Evolutionary conservation across 306 rosid species (phyloP), one percentile per base, ranked within the genome.

Genomic region (Pyrus pyrifolia): DNA sequence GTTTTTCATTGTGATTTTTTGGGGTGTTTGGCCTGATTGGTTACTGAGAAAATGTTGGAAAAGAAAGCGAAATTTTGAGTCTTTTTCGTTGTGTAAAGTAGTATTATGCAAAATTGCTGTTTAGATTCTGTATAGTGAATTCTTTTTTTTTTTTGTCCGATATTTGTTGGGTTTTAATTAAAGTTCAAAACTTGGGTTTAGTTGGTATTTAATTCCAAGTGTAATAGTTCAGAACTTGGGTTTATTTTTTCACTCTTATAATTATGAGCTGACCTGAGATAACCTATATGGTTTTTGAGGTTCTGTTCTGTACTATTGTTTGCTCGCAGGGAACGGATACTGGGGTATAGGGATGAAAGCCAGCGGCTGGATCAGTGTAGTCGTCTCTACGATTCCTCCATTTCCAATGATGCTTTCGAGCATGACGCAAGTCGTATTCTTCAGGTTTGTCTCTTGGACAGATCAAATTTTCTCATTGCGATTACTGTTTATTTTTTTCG

Each of bases 321-420:
- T 84, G 78, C 67, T 49, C 33, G 44, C 1, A 1, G 98, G 91
- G 98, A 91, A 79, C 90, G 89, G 70, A 81, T 91, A 83, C 84
- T 92, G 89, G 97, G 87, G 77, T 85, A 87, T 76, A 87, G 97
- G 69, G 98, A 87, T 74, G 98, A 92, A 85, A 92, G 98, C 82
- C 94, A 85, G 86, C 89, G 97, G 83, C 88, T 96, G 33, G 99
- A 92, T 88, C 99, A 96, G 73, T 91, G 93, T 82, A 84, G 84
- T 87, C 99, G 99, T 69, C 97, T 96, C 18, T 96, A 89, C 55
- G 96, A 96, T 84, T 89, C 96, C 52, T 91, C 98, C 2, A 88
- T 88, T 82, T 89, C 87, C 11, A 91, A 75, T 19, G 91, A 96
- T 76, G 98, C 89, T n/a, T 92, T 89, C 27, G 99, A 92, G 88